Conservation (phyloP, 441 rosid species). For the Jatropha multifida region DNA sequence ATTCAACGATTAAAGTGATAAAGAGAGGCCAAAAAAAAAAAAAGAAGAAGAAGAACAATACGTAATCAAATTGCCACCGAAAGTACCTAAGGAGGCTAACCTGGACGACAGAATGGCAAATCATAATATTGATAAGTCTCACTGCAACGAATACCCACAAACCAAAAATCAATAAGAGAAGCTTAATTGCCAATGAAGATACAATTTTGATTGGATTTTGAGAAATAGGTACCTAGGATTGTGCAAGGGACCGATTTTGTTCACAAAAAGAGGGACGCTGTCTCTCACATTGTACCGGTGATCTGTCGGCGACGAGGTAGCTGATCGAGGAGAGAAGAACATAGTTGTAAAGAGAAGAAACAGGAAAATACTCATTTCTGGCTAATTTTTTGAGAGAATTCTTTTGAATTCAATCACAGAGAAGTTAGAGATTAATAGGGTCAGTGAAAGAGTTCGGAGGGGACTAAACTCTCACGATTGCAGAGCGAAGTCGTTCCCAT, state of each 20-base stretch:
- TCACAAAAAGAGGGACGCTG: slow-evolving; percentile 25
- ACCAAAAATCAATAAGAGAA: not conserved
- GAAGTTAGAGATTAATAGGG: not conserved
- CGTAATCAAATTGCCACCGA: not conserved
- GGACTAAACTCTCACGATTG: not conserved
- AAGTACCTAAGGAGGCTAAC: slow-evolving; percentile 44
- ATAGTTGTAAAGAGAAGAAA: slow-evolving; percentile 16
- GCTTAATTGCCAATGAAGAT: not conserved
- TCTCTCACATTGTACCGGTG: slow-evolving; percentile 48
- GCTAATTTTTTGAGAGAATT: not conserved
- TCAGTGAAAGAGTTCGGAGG: not conserved
- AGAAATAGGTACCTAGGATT: slow-evolving; percentile 30
- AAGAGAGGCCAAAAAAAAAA: not conserved
- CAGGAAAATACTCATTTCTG: slow-evolving; percentile 9
- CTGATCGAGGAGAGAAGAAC: slow-evolving; percentile 25
- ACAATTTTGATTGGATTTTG: not conserved
- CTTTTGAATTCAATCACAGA: not conserved
- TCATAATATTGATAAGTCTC: slow-evolving; percentile 82
- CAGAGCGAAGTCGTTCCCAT: not conserved
- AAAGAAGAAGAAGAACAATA: no score
- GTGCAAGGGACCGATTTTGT: slow-evolving; percentile 32
- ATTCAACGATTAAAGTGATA: slow-evolving; percentile 1
- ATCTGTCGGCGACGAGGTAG: slow-evolving; percentile 32
- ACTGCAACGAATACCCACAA: slow-evolving; percentile 43
- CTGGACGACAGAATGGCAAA: slow-evolving; percentile 81